Base-by-base conservation (phyloP, 805 yeast species). In the Kazachstania taianensis region DNA sequence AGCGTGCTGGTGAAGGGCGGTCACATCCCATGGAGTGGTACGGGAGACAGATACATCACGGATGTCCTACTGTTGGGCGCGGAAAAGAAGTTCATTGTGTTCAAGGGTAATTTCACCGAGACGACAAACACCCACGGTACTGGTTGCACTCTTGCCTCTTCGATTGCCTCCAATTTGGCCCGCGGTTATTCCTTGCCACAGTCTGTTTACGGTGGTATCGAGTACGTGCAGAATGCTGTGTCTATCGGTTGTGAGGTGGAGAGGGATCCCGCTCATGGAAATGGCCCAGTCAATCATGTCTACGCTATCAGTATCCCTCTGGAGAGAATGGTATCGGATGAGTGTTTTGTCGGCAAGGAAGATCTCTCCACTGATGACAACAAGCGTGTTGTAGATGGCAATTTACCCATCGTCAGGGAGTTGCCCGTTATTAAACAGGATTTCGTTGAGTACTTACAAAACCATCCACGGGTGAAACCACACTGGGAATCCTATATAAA, bases 121-220 rank as follows among this genome's bases (percentile, higher is more conserved):
- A 63, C 85, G 0, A 55, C 58, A 2, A 72, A 78, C 49, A 75
- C 83, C 1, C 96, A 86, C 55, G 96, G 96, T 9, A 83, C 95
- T 3, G 96, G 96, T 1, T 86, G 96, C 57, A 81, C 95, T 0
- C 63, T 86, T 34, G 75, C 94, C 0, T 77, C 94, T 1, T 69
- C 94, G 0, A 78, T 86, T 42, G 78, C 92, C 0, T 75, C 92
- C 2, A 74, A 81, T 45, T 46, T 84, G 18, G 87, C 94, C 3
- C 65, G 65, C 24, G 78, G 78, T 0, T 44, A 51, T 24, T 23
- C 62, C 0, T 48, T 82, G 7, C 43, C 46, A 3, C 65, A 64
- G 2, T 64, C 94, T 0, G 70, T 81, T 6, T 65, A 65, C 7
- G 59, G 67, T 15, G 73, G 80, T 0, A 70, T 83, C 32, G 70